Evolutionary conservation across 805 yeast genomes (phyloP).

Genomic region (Cyberlindnera samutprakarnensis): DNA sequence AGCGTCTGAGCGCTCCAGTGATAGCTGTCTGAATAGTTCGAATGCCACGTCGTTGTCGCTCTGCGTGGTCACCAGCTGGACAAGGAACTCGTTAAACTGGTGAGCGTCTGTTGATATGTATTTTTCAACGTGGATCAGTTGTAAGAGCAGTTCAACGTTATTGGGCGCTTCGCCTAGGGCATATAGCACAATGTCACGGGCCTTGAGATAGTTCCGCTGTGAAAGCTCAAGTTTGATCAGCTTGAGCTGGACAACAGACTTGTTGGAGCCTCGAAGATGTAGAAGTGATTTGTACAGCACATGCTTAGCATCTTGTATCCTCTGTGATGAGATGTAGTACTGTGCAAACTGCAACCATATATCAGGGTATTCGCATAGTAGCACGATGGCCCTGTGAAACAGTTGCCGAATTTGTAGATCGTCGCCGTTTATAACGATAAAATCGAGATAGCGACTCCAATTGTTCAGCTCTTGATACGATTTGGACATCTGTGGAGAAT

Average conservation of each 20-base stretch:
- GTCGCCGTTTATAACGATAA: conserved; percentile 32
- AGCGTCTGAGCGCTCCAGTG: too few species aligned
- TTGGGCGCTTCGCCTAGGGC: conserved; percentile 23
- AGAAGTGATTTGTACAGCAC: conserved; percentile 30
- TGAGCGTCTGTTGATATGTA: too few species aligned
- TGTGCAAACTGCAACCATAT: conserved; percentile 47
- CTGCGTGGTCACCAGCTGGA: too few species aligned
- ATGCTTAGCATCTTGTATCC: conserved; percentile 30
- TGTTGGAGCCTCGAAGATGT: conserved; percentile 16
- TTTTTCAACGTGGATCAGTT: conserved; percentile 36
- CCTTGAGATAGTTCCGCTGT: conserved; percentile 29
- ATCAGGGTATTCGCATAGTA: conserved; percentile 35
- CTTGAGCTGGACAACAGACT: conserved; percentile 26
- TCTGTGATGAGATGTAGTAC: conserved; percentile 27
- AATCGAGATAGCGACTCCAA: conserved; percentile 55
- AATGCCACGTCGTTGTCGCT: too few species aligned
- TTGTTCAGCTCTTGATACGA: conserved; percentile 41
- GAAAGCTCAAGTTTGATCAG: conserved; percentile 37
- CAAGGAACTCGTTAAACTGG: too few species aligned
- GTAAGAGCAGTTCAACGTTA: conserved; percentile 29
- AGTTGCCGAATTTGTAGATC: conserved; percentile 19
- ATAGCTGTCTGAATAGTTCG: too few species aligned
- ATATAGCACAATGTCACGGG: conserved; percentile 19
- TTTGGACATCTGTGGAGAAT: conserved; percentile 24
- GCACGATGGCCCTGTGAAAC: conserved; percentile 42